Percentiles rank a stretch among this genome's conserved stretches.
These are phyloP conservation scores for Cryptococcus sp. DNA, from an alignment of 1,284 basidiomycete genomes.

Conservation along the genomic window DNA sequence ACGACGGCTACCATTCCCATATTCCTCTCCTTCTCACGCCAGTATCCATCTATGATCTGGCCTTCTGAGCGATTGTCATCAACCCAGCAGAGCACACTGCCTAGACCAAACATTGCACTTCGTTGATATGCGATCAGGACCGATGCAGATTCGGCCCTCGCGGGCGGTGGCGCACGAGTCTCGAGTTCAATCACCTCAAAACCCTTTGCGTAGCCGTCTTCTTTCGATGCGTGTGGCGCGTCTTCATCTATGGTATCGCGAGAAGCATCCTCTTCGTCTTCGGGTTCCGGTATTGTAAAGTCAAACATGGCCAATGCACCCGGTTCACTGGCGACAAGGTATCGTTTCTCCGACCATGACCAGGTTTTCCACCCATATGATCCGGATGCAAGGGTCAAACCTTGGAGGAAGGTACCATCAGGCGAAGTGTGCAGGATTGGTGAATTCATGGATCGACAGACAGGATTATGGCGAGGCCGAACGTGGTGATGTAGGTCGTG, in stretches of 20 bases:
- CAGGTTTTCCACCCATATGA: conserved; percentile 30
- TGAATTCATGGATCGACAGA: conserved; percentile 39
- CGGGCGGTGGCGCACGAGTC: conserved; percentile 2
- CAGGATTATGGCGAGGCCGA: conserved; percentile 14
- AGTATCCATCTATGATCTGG: conserved; percentile 30
- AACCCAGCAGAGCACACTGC: conserved; percentile 35
- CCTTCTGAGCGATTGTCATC: conserved; percentile 20
- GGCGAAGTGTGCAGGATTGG: conserved; percentile 12
- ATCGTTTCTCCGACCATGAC: conserved; percentile 41
- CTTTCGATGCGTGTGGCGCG: not conserved
- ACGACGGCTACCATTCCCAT: conserved; percentile 38
- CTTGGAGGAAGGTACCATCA: not conserved
- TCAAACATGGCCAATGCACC: conserved; percentile 32
- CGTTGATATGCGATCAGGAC: conserved; percentile 41
- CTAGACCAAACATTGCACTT: conserved; percentile 24
- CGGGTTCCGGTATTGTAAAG: conserved; percentile 21
- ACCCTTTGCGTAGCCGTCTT: not conserved
- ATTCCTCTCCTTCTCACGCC: conserved; percentile 34
- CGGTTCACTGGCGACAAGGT: conserved; percentile 30
- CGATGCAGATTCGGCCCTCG: conserved; percentile 3
- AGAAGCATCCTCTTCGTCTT: conserved; percentile 1
- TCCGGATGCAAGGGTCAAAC: conserved; percentile 14
- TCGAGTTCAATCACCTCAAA: conserved; percentile 3
- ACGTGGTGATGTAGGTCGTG: conserved; percentile 12
- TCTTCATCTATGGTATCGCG: too few species aligned